These are phyloP conservation scores for Bauhinia variegata DNA, from an alignment of 306 rosid genomes.

Conservation along the genomic window DNA sequence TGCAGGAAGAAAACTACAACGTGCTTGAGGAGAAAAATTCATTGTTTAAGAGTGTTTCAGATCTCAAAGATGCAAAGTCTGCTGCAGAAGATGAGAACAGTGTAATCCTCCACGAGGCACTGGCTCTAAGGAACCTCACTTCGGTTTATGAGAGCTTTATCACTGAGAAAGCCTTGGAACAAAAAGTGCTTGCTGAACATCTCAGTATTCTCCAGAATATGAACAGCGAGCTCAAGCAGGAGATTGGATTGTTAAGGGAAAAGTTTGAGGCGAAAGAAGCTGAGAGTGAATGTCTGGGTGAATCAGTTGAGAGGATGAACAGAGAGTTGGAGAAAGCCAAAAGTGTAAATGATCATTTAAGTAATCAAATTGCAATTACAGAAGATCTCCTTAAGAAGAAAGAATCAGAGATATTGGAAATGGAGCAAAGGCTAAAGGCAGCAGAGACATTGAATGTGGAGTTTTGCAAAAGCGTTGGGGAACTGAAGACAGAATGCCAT, in stretches of 20 bases:
- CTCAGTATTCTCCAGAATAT: constrained; percentile 46
- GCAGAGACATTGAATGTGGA: constrained; percentile 58
- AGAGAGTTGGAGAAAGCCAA: constrained; percentile 56
- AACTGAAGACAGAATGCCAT: constrained; percentile 61
- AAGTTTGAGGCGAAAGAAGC: constrained; percentile 57
- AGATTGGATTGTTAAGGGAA: constrained; percentile 55
- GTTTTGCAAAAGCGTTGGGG: constrained; percentile 57
- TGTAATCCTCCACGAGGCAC: constrained; percentile 59
- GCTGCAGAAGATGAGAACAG: constrained; percentile 58
- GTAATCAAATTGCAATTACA: constrained; percentile 51
- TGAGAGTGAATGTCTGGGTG: constrained; percentile 59
- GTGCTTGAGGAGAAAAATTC: constrained; percentile 64
- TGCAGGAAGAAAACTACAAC: constrained; percentile 64
- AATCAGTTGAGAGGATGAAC: constrained; percentile 52
- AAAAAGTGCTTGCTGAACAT: constrained; percentile 56
- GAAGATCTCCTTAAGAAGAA: constrained; percentile 53
- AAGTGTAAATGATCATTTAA: constrained; percentile 53
- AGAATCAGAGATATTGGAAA: constrained; percentile 62
- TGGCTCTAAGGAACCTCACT: constrained; percentile 57
- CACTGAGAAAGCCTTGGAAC: constrained; percentile 64
- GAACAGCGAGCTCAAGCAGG: constrained; percentile 59
- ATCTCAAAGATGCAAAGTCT: constrained; percentile 58
- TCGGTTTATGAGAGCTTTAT: constrained; percentile 65
- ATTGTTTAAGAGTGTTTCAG: constrained; percentile 53
- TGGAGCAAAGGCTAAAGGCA: constrained; percentile 61